phyloP scores from a whole-genome alignment of 2,329 filamentous ascomycete species.

The Ophiobolus disseminans region DNA sequence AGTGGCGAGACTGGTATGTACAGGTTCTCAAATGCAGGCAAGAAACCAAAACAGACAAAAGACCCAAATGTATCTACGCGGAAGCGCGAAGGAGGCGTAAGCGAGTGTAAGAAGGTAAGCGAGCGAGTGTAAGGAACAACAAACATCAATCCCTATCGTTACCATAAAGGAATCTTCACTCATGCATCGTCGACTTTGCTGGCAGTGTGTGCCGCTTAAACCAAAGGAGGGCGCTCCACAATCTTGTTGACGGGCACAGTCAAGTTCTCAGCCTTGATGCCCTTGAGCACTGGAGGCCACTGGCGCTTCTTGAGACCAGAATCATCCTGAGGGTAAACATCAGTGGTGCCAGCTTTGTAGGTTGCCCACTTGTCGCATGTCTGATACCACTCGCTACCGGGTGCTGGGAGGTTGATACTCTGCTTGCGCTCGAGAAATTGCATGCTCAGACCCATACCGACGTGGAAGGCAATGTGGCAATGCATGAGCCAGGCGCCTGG shows the following conservation, averaged over 20 bases:
- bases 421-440: slow-evolving; percentile 35
- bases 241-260: not conserved
- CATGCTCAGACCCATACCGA: slow-evolving; percentile 34
- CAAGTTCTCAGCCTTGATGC: not conserved
- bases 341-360: slow-evolving; percentile 20
- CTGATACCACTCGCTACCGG: slow-evolving; percentile 33
- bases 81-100: not conserved
- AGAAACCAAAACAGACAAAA: not conserved
- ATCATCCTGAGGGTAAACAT: slow-evolving; percentile 47
- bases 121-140: not conserved
- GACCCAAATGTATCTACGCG: not conserved
- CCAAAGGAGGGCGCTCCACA: too few species aligned
- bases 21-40: not conserved
- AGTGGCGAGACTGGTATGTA: not conserved
- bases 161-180: not conserved
- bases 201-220: too few species aligned
- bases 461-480: slow-evolving; percentile 41
- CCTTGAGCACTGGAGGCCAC: slow-evolving; percentile 26
- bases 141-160: not conserved
- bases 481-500: slow-evolving; percentile 53
- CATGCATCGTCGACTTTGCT: not conserved
- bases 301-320: slow-evolving; percentile 49
- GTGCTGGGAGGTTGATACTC: slow-evolving; percentile 26
- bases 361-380: slow-evolving; percentile 36
- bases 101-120: slow-evolving; percentile 16